Conservation (phyloP, 805 yeast genomes). For the Starmerella potacharoeniae region DNA sequence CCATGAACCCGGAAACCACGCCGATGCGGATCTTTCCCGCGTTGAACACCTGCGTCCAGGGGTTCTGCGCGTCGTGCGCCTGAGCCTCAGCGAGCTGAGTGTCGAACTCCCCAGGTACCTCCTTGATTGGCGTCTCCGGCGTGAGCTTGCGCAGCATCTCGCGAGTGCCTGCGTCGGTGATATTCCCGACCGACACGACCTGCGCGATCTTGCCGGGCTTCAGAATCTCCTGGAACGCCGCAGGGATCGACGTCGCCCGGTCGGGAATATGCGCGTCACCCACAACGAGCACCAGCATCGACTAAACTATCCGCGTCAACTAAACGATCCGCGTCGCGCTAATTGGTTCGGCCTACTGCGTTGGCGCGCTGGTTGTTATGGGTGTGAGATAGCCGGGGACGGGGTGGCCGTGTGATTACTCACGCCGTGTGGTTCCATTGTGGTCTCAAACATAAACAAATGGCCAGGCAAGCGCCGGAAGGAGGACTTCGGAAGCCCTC, state of each 20-base stretch:
- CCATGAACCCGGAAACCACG: constrained; percentile 68
- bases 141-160: constrained; percentile 58
- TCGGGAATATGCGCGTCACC: constrained; percentile 90
- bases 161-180: constrained; percentile 51
- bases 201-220: constrained; percentile 79
- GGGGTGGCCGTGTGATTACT: background rate
- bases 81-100: constrained; percentile 20
- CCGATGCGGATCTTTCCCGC: constrained; percentile 72
- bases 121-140: constrained; percentile 44
- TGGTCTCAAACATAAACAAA: background rate
- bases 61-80: constrained; percentile 32
- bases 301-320: background rate
- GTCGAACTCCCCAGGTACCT: constrained; percentile 80
- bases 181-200: constrained; percentile 76
- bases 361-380: too few species aligned
- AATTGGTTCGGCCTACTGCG: background rate
- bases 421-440: background rate
- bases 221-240: constrained; percentile 58
- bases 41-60: constrained; percentile 51
- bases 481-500: background rate
- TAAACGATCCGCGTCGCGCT: background rate
- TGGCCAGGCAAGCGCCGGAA: background rate
- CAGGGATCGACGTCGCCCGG: constrained; percentile 46
- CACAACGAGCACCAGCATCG: constrained; percentile 61
- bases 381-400: background rate